Conservation (phyloP, 441 rosid genomes). For the Brassica balearica region DNA sequence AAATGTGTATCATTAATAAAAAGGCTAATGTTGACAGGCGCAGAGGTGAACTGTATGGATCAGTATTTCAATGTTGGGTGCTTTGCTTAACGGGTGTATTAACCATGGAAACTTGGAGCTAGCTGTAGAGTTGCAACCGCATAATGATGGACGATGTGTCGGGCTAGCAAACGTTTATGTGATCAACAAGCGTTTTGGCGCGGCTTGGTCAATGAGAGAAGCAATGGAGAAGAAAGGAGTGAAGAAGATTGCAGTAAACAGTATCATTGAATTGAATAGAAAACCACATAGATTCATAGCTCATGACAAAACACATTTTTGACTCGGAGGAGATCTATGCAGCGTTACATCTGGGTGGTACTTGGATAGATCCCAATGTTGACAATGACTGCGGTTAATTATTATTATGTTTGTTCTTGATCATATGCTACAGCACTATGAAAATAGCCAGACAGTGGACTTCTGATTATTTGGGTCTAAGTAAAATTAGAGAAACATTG, state of each 20-base stretch:
- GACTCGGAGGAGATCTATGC: conserved; percentile 47
- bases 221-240: conserved; percentile 79
- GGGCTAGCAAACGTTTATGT: conserved; percentile 74
- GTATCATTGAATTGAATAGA: conserved; percentile 58
- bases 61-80: conserved; percentile 57
- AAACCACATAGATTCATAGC: conserved; percentile 64
- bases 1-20: conserved; percentile 4
- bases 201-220: conserved; percentile 63
- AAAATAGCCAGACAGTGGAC: too few species aligned
- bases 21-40: conserved; percentile 24
- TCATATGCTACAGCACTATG: background rate
- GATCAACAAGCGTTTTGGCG: conserved; percentile 54
- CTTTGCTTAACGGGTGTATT: conserved; percentile 70
- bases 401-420: conserved; percentile 13
- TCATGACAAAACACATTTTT: conserved; percentile 61
- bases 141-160: conserved; percentile 66
- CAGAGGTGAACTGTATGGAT: conserved; percentile 10
- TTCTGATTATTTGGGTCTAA: background rate
- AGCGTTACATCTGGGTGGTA: conserved; percentile 48
- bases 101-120: conserved; percentile 65
- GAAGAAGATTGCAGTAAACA: conserved; percentile 73
- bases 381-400: background rate
- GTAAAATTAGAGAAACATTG: background rate
- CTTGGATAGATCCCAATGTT: conserved; percentile 54
- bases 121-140: conserved; percentile 71